Percentiles rank a stretch among this genome's conserved stretches.
Conservation (phyloP, 257 asterid genomes). For the Thymus quinquecostatus region DNA sequence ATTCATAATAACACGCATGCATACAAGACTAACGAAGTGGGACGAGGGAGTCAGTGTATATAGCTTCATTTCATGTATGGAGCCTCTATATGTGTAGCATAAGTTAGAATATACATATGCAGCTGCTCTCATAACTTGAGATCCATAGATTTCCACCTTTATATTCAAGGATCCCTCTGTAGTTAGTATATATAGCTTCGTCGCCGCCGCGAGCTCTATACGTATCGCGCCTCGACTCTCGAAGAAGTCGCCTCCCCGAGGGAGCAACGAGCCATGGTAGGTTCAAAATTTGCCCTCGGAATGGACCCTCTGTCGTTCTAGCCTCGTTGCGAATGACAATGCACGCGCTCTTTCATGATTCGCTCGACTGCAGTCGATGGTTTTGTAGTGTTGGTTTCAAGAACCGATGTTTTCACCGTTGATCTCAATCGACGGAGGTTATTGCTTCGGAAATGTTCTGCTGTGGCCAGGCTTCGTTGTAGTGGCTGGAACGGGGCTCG, state of each 20-base stretch:
- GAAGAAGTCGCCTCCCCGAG: slow-evolving; percentile 57
- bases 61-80: too few relatives aligned
- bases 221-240: slow-evolving; percentile 67
- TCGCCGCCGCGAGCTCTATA: slow-evolving; percentile 26
- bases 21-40: too few relatives aligned
- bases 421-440: slow-evolving; percentile 10
- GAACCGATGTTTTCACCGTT: not conserved
- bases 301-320: not conserved
- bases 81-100: too few relatives aligned
- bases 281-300: not conserved
- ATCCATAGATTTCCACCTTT: too few relatives aligned
- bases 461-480: not conserved
- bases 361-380: too few relatives aligned
- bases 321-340: not conserved
- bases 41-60: too few relatives aligned
- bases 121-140: too few relatives aligned
- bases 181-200: too few relatives aligned
- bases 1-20: too few relatives aligned
- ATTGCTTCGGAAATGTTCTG: not conserved
- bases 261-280: slow-evolving; percentile 38
- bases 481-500: slow-evolving; percentile 24
- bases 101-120: too few relatives aligned
- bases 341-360: not conserved
- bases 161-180: too few relatives aligned
- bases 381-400: too few relatives aligned